A percentile compares a stretch with the other conserved stretches of the same genome.
Evolutionary conservation across 768 basidiomycete genomes (phyloP).

Genomic region (Phanerodontia chrysosporium): DNA sequence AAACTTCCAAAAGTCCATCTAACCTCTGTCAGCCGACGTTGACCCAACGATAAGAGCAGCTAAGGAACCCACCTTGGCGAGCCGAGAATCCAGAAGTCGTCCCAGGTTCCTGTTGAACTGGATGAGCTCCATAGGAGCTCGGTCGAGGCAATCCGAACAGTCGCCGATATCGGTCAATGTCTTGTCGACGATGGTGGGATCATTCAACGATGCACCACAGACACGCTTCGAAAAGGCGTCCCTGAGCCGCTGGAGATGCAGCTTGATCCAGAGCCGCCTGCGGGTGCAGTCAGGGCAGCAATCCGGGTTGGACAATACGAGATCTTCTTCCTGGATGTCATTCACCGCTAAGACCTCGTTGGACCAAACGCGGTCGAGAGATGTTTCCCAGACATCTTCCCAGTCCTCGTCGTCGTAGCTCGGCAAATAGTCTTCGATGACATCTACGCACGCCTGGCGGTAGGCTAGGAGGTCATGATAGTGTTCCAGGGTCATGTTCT

Average conservation of each 20-base stretch:
- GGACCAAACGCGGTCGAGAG: background rate
- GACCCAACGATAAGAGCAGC: no score
- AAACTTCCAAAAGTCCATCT: no score
- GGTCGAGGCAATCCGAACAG: background rate
- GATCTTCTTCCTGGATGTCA: no score
- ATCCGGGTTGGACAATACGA: background rate
- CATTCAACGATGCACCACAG: background rate
- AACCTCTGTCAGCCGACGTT: no score
- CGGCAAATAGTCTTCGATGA: background rate
- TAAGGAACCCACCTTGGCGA: background rate
- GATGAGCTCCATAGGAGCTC: background rate
- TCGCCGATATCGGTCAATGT: background rate
- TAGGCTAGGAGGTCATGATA: background rate
- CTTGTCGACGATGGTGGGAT: background rate
- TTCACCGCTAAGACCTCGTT: no score
- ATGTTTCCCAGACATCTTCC: background rate
- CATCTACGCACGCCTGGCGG: background rate
- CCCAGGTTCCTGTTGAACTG: no score
- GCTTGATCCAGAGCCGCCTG: background rate
- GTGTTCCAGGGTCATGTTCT: background rate
- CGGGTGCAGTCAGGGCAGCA: background rate
- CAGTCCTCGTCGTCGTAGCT: background rate
- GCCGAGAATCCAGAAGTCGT: background rate
- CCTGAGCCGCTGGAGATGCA: background rate
- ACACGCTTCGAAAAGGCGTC: background rate